These are phyloP conservation scores for Euphrasia arctica DNA, from an alignment of 305 asterid genomes.

Conservation along the genomic window DNA sequence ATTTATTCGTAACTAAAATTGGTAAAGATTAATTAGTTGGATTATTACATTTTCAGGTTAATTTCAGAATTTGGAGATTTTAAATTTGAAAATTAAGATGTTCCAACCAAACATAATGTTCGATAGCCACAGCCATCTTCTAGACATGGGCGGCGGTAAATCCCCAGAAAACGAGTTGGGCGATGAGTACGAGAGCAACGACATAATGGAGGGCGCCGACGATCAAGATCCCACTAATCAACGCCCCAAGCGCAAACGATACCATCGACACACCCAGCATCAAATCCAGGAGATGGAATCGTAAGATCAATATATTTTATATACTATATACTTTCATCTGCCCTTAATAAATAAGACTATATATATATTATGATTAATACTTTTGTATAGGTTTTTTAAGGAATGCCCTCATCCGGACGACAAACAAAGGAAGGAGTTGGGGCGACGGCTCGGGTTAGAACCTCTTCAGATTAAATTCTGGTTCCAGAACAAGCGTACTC, in stretches of 20 bases:
- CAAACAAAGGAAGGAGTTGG: slow-evolving; percentile 57
- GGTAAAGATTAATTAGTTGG: not conserved
- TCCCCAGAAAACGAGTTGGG: slow-evolving; percentile 43
- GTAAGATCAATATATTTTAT: slow-evolving; percentile 21
- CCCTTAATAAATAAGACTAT: too few species aligned
- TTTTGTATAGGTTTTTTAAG: slow-evolving; percentile 38
- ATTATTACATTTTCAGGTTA: slow-evolving; percentile 7
- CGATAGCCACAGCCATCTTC: slow-evolving; percentile 38
- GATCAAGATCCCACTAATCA: slow-evolving; percentile 44
- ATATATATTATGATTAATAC: not conserved
- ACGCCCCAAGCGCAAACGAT: slow-evolving; percentile 45
- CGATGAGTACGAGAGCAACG: slow-evolving; percentile 48
- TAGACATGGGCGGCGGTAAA: slow-evolving; percentile 38
- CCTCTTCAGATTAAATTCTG: slow-evolving; percentile 58
- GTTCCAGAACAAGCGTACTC: slow-evolving; percentile 61
- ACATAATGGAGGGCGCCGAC: slow-evolving; percentile 40
- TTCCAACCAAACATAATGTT: slow-evolving; percentile 45
- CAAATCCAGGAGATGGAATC: slow-evolving; percentile 57
- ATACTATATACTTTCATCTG: too few species aligned
- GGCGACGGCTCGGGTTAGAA: slow-evolving; percentile 41
- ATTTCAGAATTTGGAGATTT: slow-evolving; percentile 1
- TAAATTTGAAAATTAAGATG: slow-evolving; percentile 25
- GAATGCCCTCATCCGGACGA: slow-evolving; percentile 61
- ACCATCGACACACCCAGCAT: slow-evolving; percentile 50
- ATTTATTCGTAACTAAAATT: not conserved